Base-by-base conservation (phyloP, 805 yeast species). In the Hanseniaspora singularis region DNA sequence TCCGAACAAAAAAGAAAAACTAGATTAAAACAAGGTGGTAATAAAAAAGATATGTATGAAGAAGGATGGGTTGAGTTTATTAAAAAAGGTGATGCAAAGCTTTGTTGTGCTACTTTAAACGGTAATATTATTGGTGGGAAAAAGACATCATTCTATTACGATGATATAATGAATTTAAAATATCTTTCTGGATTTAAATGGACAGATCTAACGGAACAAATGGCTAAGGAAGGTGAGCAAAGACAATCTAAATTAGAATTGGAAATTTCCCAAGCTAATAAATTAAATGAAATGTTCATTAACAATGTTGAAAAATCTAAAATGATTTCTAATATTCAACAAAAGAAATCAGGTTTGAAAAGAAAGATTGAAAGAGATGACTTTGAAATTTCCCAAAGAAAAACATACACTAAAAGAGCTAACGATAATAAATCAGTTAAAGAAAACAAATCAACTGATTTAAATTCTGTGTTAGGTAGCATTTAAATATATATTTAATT, bases 31-130 rank as follows among this genome's bases (percentile, higher is more conserved):
- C 73, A 76, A 52, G 97, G 97, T 12, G 97, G 98, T 19, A 92
- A 89, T 62, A 87, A 86, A 62, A 88, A 88, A 64, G 72, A 73
- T 58, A 81, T 74, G 65, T 92, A 75, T 58, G 84, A 81, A 24
- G 98, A 89, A 67, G 98, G 98, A 12, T 92, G 98, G 98, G 92
- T 83, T 7, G 98, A 92, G 64, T 92, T 84, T 62, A 66, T 72
- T 22, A 75, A 76, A 57, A 92, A 92, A 59, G 74, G 73, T 54
- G 84, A 86, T 56, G 98, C 97, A 1, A 89, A 89, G 59, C 62
- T 86, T 30, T 87, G 95, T 51, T 95, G 92, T 2, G 69, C 69
- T 9, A 81, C 96, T 0, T 65, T 92, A 57, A 92, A 92, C 58
- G 95, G 94, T 10, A 84, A 86, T 58, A 83, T 71, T 9, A 65